Conservation (phyloP, 139 green algal species). For the Chlamydomonas schloesseri region DNA sequence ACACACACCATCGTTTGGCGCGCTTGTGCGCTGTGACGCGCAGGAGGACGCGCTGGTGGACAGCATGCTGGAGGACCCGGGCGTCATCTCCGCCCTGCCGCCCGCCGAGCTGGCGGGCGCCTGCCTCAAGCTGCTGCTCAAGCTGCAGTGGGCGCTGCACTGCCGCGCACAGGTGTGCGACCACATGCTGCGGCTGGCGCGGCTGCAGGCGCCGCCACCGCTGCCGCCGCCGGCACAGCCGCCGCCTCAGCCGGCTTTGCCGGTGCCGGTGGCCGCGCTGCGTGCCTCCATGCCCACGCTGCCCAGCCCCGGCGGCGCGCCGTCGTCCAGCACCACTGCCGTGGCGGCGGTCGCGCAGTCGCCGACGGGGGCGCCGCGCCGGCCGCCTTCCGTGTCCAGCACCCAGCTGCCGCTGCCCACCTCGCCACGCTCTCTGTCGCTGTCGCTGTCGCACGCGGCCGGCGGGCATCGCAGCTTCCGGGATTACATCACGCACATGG, state of each 20-base stretch:
- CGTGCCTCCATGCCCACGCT: too few relatives aligned
- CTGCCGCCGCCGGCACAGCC: too few relatives aligned
- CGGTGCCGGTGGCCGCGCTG: too few relatives aligned
- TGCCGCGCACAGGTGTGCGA: slow-evolving; percentile 37
- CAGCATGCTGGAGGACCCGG: slow-evolving; percentile 12
- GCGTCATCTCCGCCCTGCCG: background rate
- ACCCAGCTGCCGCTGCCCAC: background rate
- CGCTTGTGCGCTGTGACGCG: too few relatives aligned
- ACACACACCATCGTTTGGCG: too few relatives aligned
- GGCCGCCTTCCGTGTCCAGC: background rate
- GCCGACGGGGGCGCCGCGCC: too few relatives aligned
- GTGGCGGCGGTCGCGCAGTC: too few relatives aligned
- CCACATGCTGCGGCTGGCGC: slow-evolving; percentile 30
- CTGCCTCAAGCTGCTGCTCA: slow-evolving; percentile 29
- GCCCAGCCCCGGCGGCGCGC: too few relatives aligned
- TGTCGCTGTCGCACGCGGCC: background rate
- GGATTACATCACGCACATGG: slow-evolving; percentile 39
- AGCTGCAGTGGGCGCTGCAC: slow-evolving; percentile 43
- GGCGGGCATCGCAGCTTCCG: slow-evolving; percentile 22
- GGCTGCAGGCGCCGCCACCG: background rate
- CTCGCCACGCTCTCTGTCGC: slow-evolving; percentile 6
- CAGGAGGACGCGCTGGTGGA: slow-evolving; percentile 13
- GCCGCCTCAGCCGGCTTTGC: background rate
- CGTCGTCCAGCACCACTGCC: too few relatives aligned
- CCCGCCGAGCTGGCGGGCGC: slow-evolving; percentile 16